Base-by-base conservation (phyloP, 225 moss, liverwort and hornwort genomes). In the Straminergon stramineum region DNA sequence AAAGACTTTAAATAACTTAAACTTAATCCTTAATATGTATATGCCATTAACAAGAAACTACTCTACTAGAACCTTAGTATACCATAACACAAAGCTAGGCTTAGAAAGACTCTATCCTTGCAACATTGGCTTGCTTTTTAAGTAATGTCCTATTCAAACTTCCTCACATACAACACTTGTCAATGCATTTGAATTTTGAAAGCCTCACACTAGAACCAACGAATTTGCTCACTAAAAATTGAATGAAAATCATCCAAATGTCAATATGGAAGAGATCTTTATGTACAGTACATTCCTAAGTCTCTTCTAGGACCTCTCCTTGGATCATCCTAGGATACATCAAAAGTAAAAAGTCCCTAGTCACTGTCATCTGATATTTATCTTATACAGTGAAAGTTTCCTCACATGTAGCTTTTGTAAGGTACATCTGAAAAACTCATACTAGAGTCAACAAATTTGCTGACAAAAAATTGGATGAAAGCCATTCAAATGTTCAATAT, bases 271-370 rank as follows among this genome's bases (percentile, higher is more conserved):
- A 78, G 37, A 78, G 10, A 55, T 55, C 23, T 15, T 23, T 8
- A 35, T 23, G 35, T 15, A 35, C 23, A 23, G 35, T 15, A 35
- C 23, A 23, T 23, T 53, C 15, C 10, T 17, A 16, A 24, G 10
- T 4, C 16, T 24, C 4, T n/a, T 24, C 10, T 37, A 10, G 4
- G 48, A 48, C 48, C 48, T 10, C 16, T 10, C 7, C 1, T 55
- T 0, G 1, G 2, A 37, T 22, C 37, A 56, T 79, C 26, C 0
- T 23, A 0, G 23, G 0, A 23, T 35, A 24, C 23, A 35, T 37
- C 35, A 78, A 55, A 78, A 55, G 4, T 55, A 78, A 55, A 15
- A 35, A 23, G 5, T 1, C 35, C 9, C 3, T 23, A 15, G 4
- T 15, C 24, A 56, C 0, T 55, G 1, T 35, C 78, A 77, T 15